Base-by-base conservation (phyloP, 179 eudicot genomes). In the Sideroxylon spinosum region DNA sequence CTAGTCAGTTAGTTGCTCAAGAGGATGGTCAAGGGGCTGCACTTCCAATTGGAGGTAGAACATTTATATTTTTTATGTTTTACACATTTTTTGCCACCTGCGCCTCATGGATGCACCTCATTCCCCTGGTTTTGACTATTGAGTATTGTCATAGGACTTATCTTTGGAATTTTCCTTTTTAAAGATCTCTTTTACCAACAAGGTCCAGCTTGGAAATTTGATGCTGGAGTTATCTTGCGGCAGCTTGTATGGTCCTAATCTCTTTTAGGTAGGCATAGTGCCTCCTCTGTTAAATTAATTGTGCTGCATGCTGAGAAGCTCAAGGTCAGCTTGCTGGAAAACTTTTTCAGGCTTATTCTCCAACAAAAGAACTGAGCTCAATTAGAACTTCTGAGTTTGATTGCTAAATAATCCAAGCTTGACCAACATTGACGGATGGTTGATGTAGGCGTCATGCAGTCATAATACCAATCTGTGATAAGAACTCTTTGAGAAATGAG, bases 11-110 rank as follows among this genome's bases (percentile, higher is more conserved):
- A 68, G 84, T 81, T 86, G 77, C 83, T 82, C 80, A 82, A 78
- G 87, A 84, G 59, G 80, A 76, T 75, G 85, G 71, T 82, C 81
- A 83, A 81, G 97, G 90, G 83, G 82, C 74, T 73, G 68, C 73
- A 44, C 23, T 78, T 19, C 46, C 84, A 57, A 87, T 79, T 79
- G 86, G 79, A 81, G 77, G 81, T 78, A 77, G 70, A 23, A 57
- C 20, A 32, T 59, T 63, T 7, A 23, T 65, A 61, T 29, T 17
- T 28, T 57, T 22, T 7, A 2, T 75, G 29, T 32, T 61, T 37
- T 28, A 32, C 44, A 25, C 14, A 44, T 52, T 44, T 52, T 55
- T 66, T 64, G 63, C 20, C 52, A 19, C 49, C 11, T 56, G n/a
- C 22, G 37, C 71, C 16, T 0, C 19, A 14, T 53, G 57, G 44